Conservation (phyloP, 768 basidiomycete species). For the Kwoniella bestiolae region DNA sequence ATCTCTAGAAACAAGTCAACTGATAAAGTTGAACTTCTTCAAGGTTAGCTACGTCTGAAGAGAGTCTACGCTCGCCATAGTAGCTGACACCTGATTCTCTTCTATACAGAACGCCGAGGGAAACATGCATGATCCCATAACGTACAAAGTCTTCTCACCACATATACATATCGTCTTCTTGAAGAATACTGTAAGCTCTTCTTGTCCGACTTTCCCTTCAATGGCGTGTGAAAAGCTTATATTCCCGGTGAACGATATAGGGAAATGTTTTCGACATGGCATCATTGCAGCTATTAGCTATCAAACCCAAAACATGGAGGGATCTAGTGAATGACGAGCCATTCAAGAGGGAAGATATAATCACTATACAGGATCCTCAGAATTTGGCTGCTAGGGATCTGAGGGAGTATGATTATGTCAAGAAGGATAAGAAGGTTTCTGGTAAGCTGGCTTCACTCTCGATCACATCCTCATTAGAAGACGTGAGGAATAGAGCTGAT, state of each 20-base stretch:
- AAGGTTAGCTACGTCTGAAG: constrained; percentile 61
- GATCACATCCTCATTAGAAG: neutral
- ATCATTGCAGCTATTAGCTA: constrained; percentile 54
- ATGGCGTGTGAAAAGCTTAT: no score
- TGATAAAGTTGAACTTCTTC: constrained; percentile 60
- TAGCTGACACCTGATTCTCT: constrained; percentile 13
- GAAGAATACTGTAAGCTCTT: constrained; percentile 69
- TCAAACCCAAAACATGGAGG: constrained; percentile 62
- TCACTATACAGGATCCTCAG: constrained; percentile 75
- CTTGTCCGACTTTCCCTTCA: no score
- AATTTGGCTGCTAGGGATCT: constrained; percentile 58
- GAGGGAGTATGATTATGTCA: constrained; percentile 60
- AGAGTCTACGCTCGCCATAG: neutral
- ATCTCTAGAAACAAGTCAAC: constrained; percentile 56
- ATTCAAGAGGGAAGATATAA: constrained; percentile 86
- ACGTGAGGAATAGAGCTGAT: constrained; percentile 7
- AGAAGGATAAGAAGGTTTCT: constrained; percentile 55
- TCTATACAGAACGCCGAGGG: constrained; percentile 80
- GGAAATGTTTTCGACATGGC: constrained; percentile 58
- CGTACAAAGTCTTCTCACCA: constrained; percentile 95
- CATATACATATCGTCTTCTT: constrained; percentile 96
- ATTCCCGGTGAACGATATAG: neutral
- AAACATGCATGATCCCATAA: constrained; percentile 92
- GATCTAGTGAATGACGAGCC: constrained; percentile 84
- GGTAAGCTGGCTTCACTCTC: constrained; percentile 34